These are phyloP conservation scores for Xylogone sp. DNA, from an alignment of 2,329 filamentous ascomycete genomes.

Conservation along the genomic window DNA sequence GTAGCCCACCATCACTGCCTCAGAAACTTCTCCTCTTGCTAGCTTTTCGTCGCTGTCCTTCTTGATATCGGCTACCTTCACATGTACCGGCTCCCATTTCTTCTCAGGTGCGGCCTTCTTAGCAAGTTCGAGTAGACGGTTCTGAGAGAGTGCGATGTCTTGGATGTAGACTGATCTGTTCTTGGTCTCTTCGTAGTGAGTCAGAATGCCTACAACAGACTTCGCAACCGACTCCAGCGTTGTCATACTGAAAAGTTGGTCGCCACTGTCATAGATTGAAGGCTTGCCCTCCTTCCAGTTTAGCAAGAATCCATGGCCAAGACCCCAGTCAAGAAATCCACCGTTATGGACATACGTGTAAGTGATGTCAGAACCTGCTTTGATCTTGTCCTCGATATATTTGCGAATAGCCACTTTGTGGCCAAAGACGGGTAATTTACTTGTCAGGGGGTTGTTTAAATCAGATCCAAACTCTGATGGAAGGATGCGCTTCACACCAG, in stretches of 20 bases:
- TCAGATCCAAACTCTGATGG: slow-evolving; percentile 52
- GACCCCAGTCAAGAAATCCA: slow-evolving; percentile 56
- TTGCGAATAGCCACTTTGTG: slow-evolving; percentile 43
- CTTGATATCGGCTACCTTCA: slow-evolving; percentile 10
- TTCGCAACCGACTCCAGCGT: slow-evolving; percentile 43
- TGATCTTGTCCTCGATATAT: slow-evolving; percentile 34
- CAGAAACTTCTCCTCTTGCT: slow-evolving; percentile 22
- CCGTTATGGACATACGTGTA: slow-evolving; percentile 54
- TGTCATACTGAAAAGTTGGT: slow-evolving; percentile 43
- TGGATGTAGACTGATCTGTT: slow-evolving; percentile 47
- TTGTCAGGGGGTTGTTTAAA: slow-evolving; percentile 32
- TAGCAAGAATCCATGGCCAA: slow-evolving; percentile 38
- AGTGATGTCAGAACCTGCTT: slow-evolving; percentile 38
- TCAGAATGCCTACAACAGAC: slow-evolving; percentile 44
- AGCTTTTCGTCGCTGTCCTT: slow-evolving; percentile 15
- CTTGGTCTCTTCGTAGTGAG: slow-evolving; percentile 47
- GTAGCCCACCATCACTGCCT: slow-evolving; percentile 29
- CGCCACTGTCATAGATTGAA: slow-evolving; percentile 46
- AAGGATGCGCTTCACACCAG: slow-evolving; percentile 58
- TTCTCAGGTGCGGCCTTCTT: slow-evolving; percentile 29
- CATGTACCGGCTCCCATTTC: slow-evolving; percentile 20
- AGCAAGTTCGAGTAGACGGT: slow-evolving; percentile 29
- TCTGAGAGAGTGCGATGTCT: slow-evolving; percentile 41
- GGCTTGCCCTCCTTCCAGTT: slow-evolving; percentile 38
- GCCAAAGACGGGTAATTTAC: slow-evolving; percentile 46